Conservation (phyloP, 805 yeast species). For the Kluyveromyces wickerhamii region DNA sequence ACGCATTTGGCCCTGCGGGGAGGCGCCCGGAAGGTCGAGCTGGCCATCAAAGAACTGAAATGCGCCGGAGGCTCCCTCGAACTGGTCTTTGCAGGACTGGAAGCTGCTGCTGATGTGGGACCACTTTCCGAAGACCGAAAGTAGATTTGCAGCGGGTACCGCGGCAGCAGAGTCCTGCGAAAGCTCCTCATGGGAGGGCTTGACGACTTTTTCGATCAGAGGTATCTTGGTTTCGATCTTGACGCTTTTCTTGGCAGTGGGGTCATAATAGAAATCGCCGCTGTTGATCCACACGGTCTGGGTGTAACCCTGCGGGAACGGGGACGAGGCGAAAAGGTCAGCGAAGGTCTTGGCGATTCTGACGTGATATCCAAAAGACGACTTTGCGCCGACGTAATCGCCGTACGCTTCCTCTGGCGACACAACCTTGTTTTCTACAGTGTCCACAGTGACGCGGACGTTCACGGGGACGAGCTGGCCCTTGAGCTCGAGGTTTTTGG, state of each 20-base stretch:
- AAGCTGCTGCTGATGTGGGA: slow-evolving; percentile 48
- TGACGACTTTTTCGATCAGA: slow-evolving; percentile 22
- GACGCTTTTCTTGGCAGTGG: slow-evolving; percentile 18
- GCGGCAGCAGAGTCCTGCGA: slow-evolving; percentile 16
- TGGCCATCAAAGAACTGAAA: slow-evolving; percentile 65
- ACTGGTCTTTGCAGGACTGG: slow-evolving; percentile 37
- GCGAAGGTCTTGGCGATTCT: slow-evolving; percentile 56
- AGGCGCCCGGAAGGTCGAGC: slow-evolving; percentile 43
- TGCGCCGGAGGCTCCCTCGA: slow-evolving; percentile 47
- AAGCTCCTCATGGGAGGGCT: slow-evolving; percentile 11
- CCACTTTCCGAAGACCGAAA: slow-evolving; percentile 61
- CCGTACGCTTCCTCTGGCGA: slow-evolving; percentile 63
- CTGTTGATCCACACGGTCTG: slow-evolving; percentile 57
- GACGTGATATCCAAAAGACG: slow-evolving; percentile 67
- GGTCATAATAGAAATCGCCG: slow-evolving; percentile 50
- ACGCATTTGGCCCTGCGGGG: slow-evolving; percentile 33
- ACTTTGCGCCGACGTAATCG: slow-evolving; percentile 49
- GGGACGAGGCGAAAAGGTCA: slow-evolving; percentile 61
- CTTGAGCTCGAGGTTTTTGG: slow-evolving; percentile 47
- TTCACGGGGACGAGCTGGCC: slow-evolving; percentile 62
- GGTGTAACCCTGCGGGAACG: slow-evolving; percentile 60
- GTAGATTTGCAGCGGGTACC: slow-evolving; percentile 24
- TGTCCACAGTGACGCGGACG: slow-evolving; percentile 75
- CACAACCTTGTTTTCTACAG: slow-evolving; percentile 52
- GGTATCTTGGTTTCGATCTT: slow-evolving; percentile 20